Evolutionary conservation across 2,329 filamentous ascomycete genomes (phyloP).

Genomic region (Botrytis paeoniae): DNA sequence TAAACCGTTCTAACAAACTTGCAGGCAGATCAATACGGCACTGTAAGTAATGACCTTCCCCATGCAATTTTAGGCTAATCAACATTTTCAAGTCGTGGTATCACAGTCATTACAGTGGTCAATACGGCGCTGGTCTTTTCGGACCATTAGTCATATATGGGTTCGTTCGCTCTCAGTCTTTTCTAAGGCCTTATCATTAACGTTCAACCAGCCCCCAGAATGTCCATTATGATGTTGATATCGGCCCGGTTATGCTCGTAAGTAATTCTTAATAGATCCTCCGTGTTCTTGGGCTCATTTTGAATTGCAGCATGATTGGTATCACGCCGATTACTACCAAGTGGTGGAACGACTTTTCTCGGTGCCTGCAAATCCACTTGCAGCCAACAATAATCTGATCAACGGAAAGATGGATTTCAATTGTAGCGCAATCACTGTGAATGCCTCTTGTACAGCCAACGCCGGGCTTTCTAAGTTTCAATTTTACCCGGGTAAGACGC

Average conservation of each 20-base stretch:
- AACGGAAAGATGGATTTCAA: conserved; percentile 38
- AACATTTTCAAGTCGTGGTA: conserved; percentile 47
- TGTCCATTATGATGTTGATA: not conserved
- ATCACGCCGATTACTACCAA: not conserved
- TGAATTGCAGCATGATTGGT: not conserved
- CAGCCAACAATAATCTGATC: conserved; percentile 38
- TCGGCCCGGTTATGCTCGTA: not conserved
- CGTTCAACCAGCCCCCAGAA: not conserved
- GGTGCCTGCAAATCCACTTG: conserved; percentile 40
- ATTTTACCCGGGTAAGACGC: conserved; percentile 53
- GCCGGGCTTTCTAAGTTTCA: conserved; percentile 27
- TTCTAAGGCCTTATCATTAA: not conserved
- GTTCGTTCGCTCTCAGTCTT: conserved; percentile 48
- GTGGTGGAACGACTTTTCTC: conserved; percentile 50
- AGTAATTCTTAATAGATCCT: not conserved
- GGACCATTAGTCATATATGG: conserved; percentile 61
- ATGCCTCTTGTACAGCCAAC: conserved; percentile 34
- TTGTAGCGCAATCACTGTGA: conserved; percentile 28
- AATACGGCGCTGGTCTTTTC: conserved; percentile 53
- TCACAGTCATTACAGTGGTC: conserved; percentile 54
- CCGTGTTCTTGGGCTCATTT: not conserved
- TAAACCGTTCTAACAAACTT: conserved; percentile 20
- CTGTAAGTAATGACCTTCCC: conserved; percentile 23
- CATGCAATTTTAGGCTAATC: not conserved
- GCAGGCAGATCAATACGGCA: conserved; percentile 43